These are phyloP conservation scores for Nepenthes alata DNA, from an alignment of 179 eudicot genomes.

Conservation along the genomic window DNA sequence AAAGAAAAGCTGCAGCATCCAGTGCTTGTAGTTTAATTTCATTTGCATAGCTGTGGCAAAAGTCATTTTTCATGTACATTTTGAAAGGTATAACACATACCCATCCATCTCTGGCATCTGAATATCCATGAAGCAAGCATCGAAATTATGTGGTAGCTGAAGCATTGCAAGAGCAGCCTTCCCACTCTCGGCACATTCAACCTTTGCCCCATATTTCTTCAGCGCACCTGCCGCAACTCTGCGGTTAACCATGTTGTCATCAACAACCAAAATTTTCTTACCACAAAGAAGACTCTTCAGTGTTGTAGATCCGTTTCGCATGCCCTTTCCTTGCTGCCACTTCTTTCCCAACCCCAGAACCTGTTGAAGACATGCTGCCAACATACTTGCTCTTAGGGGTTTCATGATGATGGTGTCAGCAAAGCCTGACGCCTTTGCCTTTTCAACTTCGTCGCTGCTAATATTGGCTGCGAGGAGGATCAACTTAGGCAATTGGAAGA, in stretches of 20 bases:
- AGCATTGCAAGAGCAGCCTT: slow-evolving; percentile 44
- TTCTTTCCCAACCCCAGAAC: slow-evolving; percentile 38
- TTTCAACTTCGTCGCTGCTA: slow-evolving; percentile 26
- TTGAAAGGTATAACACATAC: slow-evolving; percentile 14
- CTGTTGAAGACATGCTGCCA: slow-evolving; percentile 67
- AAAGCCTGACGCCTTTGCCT: slow-evolving; percentile 49
- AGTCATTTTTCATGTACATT: background rate
- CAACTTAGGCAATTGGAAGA: slow-evolving; percentile 25
- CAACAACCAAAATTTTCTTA: slow-evolving; percentile 58
- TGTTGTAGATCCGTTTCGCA: slow-evolving; percentile 17
- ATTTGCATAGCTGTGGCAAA: background rate
- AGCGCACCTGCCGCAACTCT: slow-evolving; percentile 70
- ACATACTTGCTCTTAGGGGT: slow-evolving; percentile 57
- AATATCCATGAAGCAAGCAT: slow-evolving; percentile 74
- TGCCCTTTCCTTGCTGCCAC: slow-evolving; percentile 23
- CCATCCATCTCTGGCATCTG: slow-evolving; percentile 87
- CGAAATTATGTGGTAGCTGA: slow-evolving; percentile 42
- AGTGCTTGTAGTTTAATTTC: background rate
- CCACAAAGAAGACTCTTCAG: slow-evolving; percentile 38
- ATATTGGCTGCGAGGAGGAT: slow-evolving; percentile 52
- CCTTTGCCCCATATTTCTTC: slow-evolving; percentile 57
- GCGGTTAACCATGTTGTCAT: slow-evolving; percentile 54
- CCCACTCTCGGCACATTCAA: slow-evolving; percentile 57
- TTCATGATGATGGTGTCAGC: slow-evolving; percentile 62
- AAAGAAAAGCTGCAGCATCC: background rate